Conservation (phyloP, 805 yeast genomes). For the Candida sanyiensis region DNA sequence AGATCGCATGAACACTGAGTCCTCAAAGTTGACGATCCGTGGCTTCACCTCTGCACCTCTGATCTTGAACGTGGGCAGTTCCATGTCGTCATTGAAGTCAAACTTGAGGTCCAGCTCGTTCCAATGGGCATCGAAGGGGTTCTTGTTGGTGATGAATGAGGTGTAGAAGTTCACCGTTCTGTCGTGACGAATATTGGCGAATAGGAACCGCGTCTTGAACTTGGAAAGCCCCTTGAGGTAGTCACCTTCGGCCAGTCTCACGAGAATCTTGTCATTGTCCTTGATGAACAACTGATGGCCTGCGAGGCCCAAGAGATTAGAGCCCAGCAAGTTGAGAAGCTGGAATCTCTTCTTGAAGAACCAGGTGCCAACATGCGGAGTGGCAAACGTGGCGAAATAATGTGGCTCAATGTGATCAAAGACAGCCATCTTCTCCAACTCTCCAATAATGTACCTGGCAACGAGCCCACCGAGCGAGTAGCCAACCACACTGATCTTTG, state of each 20-base stretch:
- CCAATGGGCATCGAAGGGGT: slow-evolving; percentile 66
- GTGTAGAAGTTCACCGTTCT: slow-evolving; percentile 87
- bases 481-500: slow-evolving; percentile 70
- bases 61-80: slow-evolving; percentile 29
- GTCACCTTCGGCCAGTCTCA: slow-evolving; percentile 31
- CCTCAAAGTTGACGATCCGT: slow-evolving; percentile 45
- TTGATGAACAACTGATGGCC: slow-evolving; percentile 70
- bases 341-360: slow-evolving; percentile 36
- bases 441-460: slow-evolving; percentile 75
- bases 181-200: slow-evolving; percentile 79
- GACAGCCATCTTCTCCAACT: slow-evolving; percentile 47
- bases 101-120: slow-evolving; percentile 36
- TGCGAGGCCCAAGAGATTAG: slow-evolving; percentile 53
- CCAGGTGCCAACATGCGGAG: slow-evolving; percentile 68
- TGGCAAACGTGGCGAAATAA: slow-evolving; percentile 61
- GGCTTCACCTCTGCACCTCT: slow-evolving; percentile 37
- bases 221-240: slow-evolving; percentile 49
- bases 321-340: slow-evolving; percentile 46
- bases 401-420: slow-evolving; percentile 58
- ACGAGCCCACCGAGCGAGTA: slow-evolving; percentile 89
- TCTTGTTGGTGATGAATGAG: slow-evolving; percentile 62
- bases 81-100: slow-evolving; percentile 29
- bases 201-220: slow-evolving; percentile 52
- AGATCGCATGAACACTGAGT: slow-evolving; percentile 23
- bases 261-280: slow-evolving; percentile 40